Evolutionary conservation across 2,329 filamentous ascomycete genomes (phyloP).

Genomic region (Neofusicoccum sp.): DNA sequence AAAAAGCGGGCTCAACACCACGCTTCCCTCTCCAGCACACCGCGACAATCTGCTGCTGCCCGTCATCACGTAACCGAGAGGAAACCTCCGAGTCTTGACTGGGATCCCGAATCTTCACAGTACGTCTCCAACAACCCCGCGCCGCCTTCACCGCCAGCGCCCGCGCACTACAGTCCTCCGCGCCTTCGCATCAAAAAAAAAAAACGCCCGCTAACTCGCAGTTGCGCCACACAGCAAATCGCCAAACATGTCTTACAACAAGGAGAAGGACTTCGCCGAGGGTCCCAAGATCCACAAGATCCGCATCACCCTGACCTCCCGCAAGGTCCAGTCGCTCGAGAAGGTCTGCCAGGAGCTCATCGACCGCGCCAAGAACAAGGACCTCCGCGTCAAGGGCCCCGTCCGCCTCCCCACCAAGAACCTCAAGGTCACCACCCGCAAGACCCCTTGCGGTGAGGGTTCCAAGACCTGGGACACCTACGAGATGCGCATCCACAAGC

Average conservation of each 20-base stretch:
- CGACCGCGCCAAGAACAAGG: conserved; percentile 98
- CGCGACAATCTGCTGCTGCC: conserved; percentile 32
- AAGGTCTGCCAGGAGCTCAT: conserved; percentile 96
- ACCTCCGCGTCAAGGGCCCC: conserved; percentile 96
- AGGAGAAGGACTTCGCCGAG: conserved; percentile 93
- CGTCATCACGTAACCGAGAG: conserved; percentile 59
- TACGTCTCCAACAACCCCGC: not conserved
- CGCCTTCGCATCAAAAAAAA: conserved; percentile 15
- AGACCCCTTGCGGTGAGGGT: conserved; percentile 99
- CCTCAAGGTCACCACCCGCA: conserved; percentile 95
- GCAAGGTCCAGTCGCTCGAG: conserved; percentile 94
- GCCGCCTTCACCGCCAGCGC: not conserved
- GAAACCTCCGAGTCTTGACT: conserved; percentile 51
- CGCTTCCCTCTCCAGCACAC: conserved; percentile 22
- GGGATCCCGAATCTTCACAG: conserved; percentile 30
- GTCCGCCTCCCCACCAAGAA: conserved; percentile 97
- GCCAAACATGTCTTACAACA: conserved; percentile 57
- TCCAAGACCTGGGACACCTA: conserved; percentile 99
- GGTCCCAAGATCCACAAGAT: conserved; percentile 97
- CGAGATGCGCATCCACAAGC: conserved; percentile 99
- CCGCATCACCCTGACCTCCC: conserved; percentile 94
- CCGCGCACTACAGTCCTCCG: conserved; percentile 6
- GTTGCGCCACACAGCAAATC: conserved; percentile 19
- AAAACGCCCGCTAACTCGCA: not conserved
- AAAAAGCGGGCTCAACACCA: conserved; percentile 25